A percentile compares a stretch with the other conserved stretches of the same genome.
Conservation (phyloP, 1,284 basidiomycete species). For the Malassezia sympodialis region DNA sequence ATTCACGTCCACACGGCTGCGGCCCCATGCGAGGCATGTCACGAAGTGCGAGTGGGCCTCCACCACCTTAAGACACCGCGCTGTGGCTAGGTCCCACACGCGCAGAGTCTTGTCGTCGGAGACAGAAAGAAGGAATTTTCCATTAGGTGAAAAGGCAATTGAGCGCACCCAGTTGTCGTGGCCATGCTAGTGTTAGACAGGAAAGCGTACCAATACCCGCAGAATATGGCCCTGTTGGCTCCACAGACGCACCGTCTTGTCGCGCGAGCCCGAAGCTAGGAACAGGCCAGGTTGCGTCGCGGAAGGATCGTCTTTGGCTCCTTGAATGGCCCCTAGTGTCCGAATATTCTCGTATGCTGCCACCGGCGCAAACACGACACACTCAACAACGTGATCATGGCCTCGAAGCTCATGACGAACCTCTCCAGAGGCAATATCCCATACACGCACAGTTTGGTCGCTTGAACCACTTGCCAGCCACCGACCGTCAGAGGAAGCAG, state of each 20-base stretch:
- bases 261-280: constrained; percentile 69
- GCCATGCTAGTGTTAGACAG: constrained; percentile 8
- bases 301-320: constrained; percentile 43
- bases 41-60: constrained; percentile 80
- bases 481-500: constrained; percentile 66
- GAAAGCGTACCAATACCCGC: constrained; percentile 52
- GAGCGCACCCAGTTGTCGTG: constrained; percentile 45
- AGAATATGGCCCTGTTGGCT: constrained; percentile 67
- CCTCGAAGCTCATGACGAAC: constrained; percentile 72
- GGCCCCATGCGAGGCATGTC: constrained; percentile 42
- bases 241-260: constrained; percentile 81
- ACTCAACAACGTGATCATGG: constrained; percentile 78
- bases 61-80: constrained; percentile 68
- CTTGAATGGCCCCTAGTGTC: constrained; percentile 60
- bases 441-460: constrained; percentile 74
- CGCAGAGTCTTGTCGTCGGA: constrained; percentile 83
- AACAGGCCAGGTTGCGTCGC: constrained; percentile 53
- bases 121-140: constrained; percentile 73
- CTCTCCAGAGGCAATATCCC: constrained; percentile 66
- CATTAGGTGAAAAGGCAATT: constrained; percentile 49
- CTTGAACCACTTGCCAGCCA: constrained; percentile 69
- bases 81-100: constrained; percentile 73
- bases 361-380: constrained; percentile 68
- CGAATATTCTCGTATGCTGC: constrained; percentile 65
- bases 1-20: constrained; percentile 22